Evolutionary conservation across 140 eudicot genomes (phyloP).

Genomic region (Bidens hawaiensis): DNA sequence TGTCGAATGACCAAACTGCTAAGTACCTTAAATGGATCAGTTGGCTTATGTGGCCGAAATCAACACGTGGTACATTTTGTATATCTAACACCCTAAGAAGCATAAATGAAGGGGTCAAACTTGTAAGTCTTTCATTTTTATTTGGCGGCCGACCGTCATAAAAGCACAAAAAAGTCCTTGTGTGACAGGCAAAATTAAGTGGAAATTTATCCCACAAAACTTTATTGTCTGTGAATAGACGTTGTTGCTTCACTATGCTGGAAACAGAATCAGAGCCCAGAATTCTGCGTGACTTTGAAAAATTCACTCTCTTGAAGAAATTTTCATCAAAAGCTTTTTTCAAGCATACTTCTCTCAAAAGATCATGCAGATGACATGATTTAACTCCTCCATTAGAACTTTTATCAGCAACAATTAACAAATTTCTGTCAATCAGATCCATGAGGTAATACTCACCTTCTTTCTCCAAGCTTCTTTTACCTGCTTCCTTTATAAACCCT

Average conservation of each 20-base stretch:
- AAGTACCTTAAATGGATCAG: background rate
- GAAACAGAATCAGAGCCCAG: background rate
- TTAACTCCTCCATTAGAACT: background rate
- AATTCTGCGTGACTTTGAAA: background rate
- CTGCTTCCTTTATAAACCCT: conserved; percentile 17
- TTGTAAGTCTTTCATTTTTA: no score
- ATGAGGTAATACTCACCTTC: background rate
- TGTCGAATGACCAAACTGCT: background rate
- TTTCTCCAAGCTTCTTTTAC: background rate
- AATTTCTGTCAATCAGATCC: conserved; percentile 9
- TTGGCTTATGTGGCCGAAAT: background rate
- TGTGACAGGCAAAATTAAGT: background rate
- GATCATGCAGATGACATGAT: conserved; percentile 1
- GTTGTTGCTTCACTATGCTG: background rate
- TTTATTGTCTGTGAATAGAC: background rate
- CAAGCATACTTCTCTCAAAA: conserved; percentile 3
- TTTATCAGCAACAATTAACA: background rate
- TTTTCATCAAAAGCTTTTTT: conserved; percentile 13
- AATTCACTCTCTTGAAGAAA: background rate
- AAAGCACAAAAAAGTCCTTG: background rate
- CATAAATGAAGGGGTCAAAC: background rate
- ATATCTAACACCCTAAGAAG: background rate
- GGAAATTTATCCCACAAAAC: background rate
- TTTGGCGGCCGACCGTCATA: background rate
- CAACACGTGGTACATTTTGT: background rate